phyloP scores from a whole-genome alignment of 2,329 filamentous ascomycete species.

The Aspergillus glaucus region DNA sequence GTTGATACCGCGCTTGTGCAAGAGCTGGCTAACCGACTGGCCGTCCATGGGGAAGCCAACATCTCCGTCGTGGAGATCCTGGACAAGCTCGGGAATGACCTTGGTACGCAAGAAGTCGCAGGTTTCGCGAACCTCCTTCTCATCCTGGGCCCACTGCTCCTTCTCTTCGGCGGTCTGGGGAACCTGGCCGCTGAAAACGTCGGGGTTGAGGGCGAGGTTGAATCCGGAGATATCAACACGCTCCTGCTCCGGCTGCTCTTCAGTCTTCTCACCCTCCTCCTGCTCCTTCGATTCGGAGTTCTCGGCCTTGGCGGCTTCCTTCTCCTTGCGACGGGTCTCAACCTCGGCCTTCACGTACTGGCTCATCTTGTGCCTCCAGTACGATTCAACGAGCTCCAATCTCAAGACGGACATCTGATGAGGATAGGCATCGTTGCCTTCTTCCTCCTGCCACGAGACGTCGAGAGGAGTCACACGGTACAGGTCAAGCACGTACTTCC shows the following conservation, averaged over 20 bases:
- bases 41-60: slow-evolving; percentile 98
- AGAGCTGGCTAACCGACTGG: slow-evolving; percentile 75
- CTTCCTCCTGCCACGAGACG: slow-evolving; percentile 80
- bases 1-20: slow-evolving; percentile 97
- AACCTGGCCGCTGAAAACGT: slow-evolving; percentile 86
- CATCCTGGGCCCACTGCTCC: slow-evolving; percentile 72
- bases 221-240: slow-evolving; percentile 83
- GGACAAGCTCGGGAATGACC: slow-evolving; percentile 76
- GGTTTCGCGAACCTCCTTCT: slow-evolving; percentile 78
- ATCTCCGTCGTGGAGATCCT: slow-evolving; percentile 84
- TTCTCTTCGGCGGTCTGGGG: slow-evolving; percentile 90
- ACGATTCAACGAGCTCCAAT: slow-evolving; percentile 80
- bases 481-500: slow-evolving; percentile 94
- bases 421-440: slow-evolving; percentile 62
- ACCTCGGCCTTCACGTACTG: slow-evolving; percentile 81
- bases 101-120: slow-evolving; percentile 70
- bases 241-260: slow-evolving; percentile 47
- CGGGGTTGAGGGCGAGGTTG: slow-evolving; percentile 82
- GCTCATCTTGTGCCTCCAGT: slow-evolving; percentile 77
- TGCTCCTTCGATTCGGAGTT: slow-evolving; percentile 32
- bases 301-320: slow-evolving; percentile 30
- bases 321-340: slow-evolving; percentile 51
- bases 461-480: slow-evolving; percentile 93
- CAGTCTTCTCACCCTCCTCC: slow-evolving; percentile 35
- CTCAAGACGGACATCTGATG: slow-evolving; percentile 94